phyloP scores from a whole-genome alignment of 2,329 filamentous ascomycete species.

The Parafenestella ontariensis region DNA sequence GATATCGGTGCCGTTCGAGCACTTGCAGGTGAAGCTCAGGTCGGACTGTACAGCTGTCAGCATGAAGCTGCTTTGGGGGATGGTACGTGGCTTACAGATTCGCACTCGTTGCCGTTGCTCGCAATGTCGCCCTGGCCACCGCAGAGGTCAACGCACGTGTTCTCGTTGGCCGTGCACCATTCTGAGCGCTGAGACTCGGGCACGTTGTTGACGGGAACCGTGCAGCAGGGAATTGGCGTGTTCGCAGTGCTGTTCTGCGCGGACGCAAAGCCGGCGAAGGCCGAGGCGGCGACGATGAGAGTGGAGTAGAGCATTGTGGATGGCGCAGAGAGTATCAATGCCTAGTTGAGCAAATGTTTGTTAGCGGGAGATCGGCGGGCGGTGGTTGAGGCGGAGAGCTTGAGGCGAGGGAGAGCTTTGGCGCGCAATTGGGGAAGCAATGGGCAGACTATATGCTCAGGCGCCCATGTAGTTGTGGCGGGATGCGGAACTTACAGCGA shows the following conservation, averaged over 20 bases:
- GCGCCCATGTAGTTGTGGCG: neutral
- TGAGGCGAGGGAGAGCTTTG: neutral
- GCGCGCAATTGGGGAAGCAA: conserved; percentile 11
- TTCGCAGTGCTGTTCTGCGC: conserved; percentile 53
- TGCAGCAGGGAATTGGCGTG: conserved; percentile 47
- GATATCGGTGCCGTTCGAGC: conserved; percentile 63
- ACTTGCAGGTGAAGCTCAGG: conserved; percentile 65
- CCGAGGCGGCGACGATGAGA: conserved; percentile 55
- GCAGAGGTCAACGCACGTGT: conserved; percentile 68
- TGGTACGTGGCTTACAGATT: conserved; percentile 56
- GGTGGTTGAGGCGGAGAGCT: conserved; percentile 11
- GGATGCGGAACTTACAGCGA: conserved; percentile 17
- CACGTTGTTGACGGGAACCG: conserved; percentile 54
- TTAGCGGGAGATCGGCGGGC: conserved; percentile 35
- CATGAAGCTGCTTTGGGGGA: neutral
- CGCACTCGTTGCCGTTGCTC: conserved; percentile 61
- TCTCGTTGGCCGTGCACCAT: conserved; percentile 67
- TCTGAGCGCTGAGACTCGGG: conserved; percentile 44
- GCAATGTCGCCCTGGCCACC: conserved; percentile 51
- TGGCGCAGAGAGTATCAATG: conserved; percentile 47
- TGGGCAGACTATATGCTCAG: conserved; percentile 8
- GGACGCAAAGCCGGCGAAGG: conserved; percentile 54
- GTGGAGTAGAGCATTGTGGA: conserved; percentile 57
- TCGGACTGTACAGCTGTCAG: conserved; percentile 51
- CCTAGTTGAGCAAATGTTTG: conserved; percentile 33